Evolutionary conservation across 1,284 basidiomycete species (phyloP).

Genomic region (Trametes polyzona): DNA sequence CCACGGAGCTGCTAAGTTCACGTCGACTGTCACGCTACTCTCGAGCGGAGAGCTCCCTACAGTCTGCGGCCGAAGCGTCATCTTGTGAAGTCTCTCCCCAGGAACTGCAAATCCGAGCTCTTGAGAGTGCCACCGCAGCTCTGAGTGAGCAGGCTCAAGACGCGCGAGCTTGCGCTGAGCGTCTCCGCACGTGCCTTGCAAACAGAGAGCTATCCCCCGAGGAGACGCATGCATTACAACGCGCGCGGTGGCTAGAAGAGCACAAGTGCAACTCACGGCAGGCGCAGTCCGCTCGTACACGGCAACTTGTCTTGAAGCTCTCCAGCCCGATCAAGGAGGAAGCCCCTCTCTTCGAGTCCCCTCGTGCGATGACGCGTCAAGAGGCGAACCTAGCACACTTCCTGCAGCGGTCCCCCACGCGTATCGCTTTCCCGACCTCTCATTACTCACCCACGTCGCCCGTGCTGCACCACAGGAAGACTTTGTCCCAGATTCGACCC

Average conservation of each 20-base stretch:
- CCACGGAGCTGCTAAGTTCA: conserved; percentile 10
- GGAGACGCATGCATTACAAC: conserved; percentile 42
- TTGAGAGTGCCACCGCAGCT: conserved; percentile 46
- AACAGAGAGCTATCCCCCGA: conserved; percentile 40
- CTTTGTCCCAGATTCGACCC: conserved; percentile 28
- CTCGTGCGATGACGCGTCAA: conserved; percentile 11
- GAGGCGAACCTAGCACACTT: conserved; percentile 28
- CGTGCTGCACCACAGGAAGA: conserved; percentile 17
- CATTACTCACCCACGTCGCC: conserved; percentile 5
- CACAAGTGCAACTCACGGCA: conserved; percentile 42
- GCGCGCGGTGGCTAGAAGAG: conserved; percentile 56
- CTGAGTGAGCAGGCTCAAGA: conserved; percentile 51
- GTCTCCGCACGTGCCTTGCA: conserved; percentile 44
- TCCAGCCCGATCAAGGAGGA: conserved; percentile 14
- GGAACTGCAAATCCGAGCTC: conserved; percentile 50
- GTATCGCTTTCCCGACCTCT: conserved; percentile 12
- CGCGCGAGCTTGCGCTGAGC: conserved; percentile 44
- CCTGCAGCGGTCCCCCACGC: conserved; percentile 29
- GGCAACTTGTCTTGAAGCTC: conserved; percentile 18
- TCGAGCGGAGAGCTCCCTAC: conserved; percentile 44
- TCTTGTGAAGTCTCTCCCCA: conserved; percentile 37
- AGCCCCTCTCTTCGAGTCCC: conserved; percentile 1
- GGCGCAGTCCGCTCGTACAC: conserved; percentile 34
- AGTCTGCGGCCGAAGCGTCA: conserved; percentile 35
- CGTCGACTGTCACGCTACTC: conserved; percentile 40